phyloP scores from a whole-genome alignment of 2,329 filamentous ascomycete genomes.

The Corynespora cassiicola region DNA sequence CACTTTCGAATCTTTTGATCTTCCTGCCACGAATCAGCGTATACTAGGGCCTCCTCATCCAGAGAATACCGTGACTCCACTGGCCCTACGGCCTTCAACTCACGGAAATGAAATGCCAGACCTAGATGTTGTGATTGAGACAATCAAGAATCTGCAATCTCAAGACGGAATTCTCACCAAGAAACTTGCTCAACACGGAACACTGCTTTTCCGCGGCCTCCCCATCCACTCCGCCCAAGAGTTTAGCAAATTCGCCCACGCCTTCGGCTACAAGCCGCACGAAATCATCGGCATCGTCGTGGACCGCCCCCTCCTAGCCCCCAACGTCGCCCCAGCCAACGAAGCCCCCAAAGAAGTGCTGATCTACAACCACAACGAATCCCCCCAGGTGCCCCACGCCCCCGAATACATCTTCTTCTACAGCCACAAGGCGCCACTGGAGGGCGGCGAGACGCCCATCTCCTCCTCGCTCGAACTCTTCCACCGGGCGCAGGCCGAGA shows the following conservation, averaged over 20 bases:
- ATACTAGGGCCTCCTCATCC: conserved; percentile 49
- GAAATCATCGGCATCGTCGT: conserved; percentile 61
- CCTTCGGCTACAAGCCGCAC: conserved; percentile 56
- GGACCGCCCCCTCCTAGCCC: conserved; percentile 51
- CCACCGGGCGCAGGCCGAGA: conserved; percentile 51
- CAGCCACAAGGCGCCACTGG: conserved; percentile 44
- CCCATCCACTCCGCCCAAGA: conserved; percentile 54
- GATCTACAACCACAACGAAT: conserved; percentile 61
- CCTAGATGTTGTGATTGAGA: not conserved
- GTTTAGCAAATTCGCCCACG: conserved; percentile 58
- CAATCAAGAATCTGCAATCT: not conserved
- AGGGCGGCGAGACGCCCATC: conserved; percentile 54
- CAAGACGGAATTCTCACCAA: conserved; percentile 10
- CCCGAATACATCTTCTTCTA: conserved; percentile 62
- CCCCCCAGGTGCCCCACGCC: conserved; percentile 58
- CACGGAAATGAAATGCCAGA: conserved; percentile 11
- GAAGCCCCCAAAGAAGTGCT: conserved; percentile 56
- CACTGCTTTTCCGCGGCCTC: conserved; percentile 55
- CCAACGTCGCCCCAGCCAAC: conserved; percentile 56
- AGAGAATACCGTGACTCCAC: conserved; percentile 45
- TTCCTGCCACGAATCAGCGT: conserved; percentile 51
- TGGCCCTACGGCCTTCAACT: conserved; percentile 46
- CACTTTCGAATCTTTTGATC: conserved; percentile 48
- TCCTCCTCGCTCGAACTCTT: conserved; percentile 58
- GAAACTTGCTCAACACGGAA: conserved; percentile 46